Percentiles rank a stretch among this genome's conserved stretches.
These are phyloP conservation scores for Fusarium duplospermum DNA, from an alignment of 2,329 filamentous ascomycete genomes.

Conservation along the genomic window DNA sequence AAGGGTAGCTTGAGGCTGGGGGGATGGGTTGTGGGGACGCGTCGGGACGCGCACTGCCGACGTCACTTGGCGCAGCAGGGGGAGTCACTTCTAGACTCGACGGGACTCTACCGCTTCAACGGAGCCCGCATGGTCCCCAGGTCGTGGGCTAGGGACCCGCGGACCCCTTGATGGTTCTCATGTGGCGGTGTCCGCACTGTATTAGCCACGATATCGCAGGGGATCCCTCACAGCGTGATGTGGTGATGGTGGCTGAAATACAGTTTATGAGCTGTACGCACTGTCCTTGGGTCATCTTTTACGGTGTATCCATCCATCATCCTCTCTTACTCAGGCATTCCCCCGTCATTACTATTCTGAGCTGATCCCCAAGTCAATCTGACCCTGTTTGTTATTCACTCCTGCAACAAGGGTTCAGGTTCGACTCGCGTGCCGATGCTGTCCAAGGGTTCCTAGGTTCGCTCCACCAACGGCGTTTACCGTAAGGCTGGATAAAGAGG, in stretches of 20 bases:
- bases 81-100: neutral
- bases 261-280: conserved; percentile 1
- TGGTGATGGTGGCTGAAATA: neutral
- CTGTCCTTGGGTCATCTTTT: conserved; percentile 18
- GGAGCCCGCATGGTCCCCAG: neutral
- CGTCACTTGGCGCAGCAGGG: conserved; percentile 39
- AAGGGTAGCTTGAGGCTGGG: neutral
- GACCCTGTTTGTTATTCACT: conserved; percentile 26
- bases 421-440: conserved; percentile 14
- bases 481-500: conserved; percentile 7
- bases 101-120: neutral
- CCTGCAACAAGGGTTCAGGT: conserved; percentile 9
- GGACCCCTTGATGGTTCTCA: neutral
- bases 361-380: neutral
- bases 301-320: conserved; percentile 18
- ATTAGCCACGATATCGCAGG: neutral
- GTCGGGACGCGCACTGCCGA: conserved; percentile 37
- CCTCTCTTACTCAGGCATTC: conserved; percentile 12
- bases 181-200: conserved; percentile 9
- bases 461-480: conserved; percentile 7
- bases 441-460: conserved; percentile 4
- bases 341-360: conserved; percentile 33
- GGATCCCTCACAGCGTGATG: neutral
- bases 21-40: conserved; percentile 31
- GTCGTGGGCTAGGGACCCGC: conserved; percentile 9